These are phyloP conservation scores for Phytophthora crassamura DNA, from an alignment of 352 stramenopile genomes.

Conservation along the genomic window DNA sequence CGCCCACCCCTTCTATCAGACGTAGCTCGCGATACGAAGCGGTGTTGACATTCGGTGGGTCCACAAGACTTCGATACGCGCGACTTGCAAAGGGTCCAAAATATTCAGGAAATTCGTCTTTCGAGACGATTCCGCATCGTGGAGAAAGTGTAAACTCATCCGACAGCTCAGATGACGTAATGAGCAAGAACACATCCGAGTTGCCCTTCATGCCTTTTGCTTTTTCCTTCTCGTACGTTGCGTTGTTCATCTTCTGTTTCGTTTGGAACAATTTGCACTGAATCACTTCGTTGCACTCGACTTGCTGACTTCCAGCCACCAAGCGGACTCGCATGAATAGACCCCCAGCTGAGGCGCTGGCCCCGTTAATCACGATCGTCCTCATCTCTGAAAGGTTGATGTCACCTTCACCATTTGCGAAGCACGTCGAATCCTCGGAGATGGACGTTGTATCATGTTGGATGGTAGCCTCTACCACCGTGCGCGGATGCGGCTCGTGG, in stretches of 20 bases:
- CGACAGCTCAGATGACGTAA: neutral
- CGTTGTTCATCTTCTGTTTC: neutral
- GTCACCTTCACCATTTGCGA: neutral
- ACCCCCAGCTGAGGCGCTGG: neutral
- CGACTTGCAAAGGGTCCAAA: slow-evolving; percentile 9
- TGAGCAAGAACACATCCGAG: slow-evolving; percentile 1
- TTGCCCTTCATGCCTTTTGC: neutral
- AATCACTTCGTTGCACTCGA: slow-evolving; percentile 7
- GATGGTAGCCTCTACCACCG: neutral
- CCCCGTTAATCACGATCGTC: neutral
- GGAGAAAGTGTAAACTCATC: neutral
- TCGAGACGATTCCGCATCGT: slow-evolving; percentile 7
- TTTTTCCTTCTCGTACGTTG: neutral
- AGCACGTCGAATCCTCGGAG: neutral
- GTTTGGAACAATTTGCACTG: neutral
- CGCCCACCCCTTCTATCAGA: neutral
- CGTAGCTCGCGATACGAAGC: neutral
- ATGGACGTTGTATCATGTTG: neutral
- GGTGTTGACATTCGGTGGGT: neutral
- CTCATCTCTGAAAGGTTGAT: neutral
- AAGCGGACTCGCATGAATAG: slow-evolving; percentile 2
- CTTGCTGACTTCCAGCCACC: neutral
- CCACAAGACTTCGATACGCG: neutral
- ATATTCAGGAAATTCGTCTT: slow-evolving; percentile 1
- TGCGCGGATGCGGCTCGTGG: neutral